Evolutionary conservation across 805 yeast species (phyloP).

Genomic region (Candida ipomoeae): DNA sequence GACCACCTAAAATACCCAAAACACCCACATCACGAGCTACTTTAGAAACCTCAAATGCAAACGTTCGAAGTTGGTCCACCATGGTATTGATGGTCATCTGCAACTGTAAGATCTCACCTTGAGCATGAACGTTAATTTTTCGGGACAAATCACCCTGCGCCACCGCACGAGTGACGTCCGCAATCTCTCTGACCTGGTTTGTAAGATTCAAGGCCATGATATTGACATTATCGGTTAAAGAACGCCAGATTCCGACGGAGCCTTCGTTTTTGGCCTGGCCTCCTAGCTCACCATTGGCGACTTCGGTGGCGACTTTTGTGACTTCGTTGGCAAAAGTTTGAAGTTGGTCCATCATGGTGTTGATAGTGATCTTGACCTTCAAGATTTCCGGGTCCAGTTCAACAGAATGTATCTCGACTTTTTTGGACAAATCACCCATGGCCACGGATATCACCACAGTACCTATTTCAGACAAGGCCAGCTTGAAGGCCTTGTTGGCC

Average conservation of each 20-base stretch:
- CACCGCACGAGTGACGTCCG: slow-evolving; percentile 85
- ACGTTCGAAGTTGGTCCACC: slow-evolving; percentile 81
- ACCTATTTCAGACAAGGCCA: slow-evolving; percentile 74
- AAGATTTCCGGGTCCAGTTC: slow-evolving; percentile 77
- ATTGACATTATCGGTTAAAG: slow-evolving; percentile 77
- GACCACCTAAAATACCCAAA: slow-evolving; percentile 85
- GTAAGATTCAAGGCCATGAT: slow-evolving; percentile 86
- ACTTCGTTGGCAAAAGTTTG: slow-evolving; percentile 80
- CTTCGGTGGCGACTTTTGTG: slow-evolving; percentile 82
- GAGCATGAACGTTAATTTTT: slow-evolving; percentile 85
- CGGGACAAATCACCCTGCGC: slow-evolving; percentile 82
- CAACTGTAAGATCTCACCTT: slow-evolving; percentile 80
- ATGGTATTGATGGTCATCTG: slow-evolving; percentile 85
- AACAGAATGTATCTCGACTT: slow-evolving; percentile 66
- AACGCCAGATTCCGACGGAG: slow-evolving; percentile 86
- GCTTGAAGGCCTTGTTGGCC: slow-evolving; percentile 68
- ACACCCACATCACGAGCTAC: slow-evolving; percentile 90
- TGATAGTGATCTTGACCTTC: slow-evolving; percentile 75
- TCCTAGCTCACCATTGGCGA: slow-evolving; percentile 85
- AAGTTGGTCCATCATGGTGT: slow-evolving; percentile 84
- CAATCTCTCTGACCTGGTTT: slow-evolving; percentile 67
- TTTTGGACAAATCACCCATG: slow-evolving; percentile 80
- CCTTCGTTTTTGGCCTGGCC: slow-evolving; percentile 84
- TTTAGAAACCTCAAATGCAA: slow-evolving; percentile 81
- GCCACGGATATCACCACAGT: slow-evolving; percentile 86